Percentiles rank a stretch among this genome's conserved stretches.
Evolutionary conservation across 106 monocot genomes (phyloP).

Genomic region (Ottelia alismoides): DNA sequence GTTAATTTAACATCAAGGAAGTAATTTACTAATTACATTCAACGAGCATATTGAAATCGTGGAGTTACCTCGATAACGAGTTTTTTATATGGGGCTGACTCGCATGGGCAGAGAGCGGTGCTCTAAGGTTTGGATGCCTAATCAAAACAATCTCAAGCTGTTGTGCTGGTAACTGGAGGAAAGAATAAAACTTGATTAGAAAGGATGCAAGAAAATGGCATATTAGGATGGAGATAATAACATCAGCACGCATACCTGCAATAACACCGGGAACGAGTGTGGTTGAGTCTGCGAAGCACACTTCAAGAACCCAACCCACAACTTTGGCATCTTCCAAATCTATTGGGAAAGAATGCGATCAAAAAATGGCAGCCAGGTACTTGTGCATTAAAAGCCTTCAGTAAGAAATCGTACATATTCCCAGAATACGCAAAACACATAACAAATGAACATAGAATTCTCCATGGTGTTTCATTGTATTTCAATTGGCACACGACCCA

Average conservation of each 20-base stretch:
- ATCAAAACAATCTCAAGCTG: conserved; percentile 77
- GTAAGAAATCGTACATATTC: too few relatives aligned
- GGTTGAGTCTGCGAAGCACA: conserved; percentile 87
- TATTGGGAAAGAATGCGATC: too few relatives aligned
- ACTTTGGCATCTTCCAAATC: conserved; percentile 99
- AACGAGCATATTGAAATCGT: too few relatives aligned
- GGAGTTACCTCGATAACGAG: conserved; percentile 72
- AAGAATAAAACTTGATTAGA: background rate
- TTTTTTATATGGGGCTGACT: conserved; percentile 43
- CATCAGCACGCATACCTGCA: conserved; percentile 38
- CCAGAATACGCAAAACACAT: too few relatives aligned
- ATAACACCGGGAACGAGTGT: conserved; percentile 70
- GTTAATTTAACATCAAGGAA: too few relatives aligned
- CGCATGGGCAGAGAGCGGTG: conserved; percentile 59
- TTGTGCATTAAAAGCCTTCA: too few relatives aligned
- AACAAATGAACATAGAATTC: too few relatives aligned
- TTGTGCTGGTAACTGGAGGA: conserved; percentile 60
- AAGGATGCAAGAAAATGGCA: background rate
- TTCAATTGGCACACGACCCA: background rate
- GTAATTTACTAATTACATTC: too few relatives aligned
- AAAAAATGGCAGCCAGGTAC: too few relatives aligned
- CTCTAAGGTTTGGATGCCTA: conserved; percentile 47
- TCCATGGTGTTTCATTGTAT: background rate
- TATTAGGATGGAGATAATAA: background rate
- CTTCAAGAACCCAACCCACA: conserved; percentile 93